phyloP scores from a whole-genome alignment of 177 flowering plant genomes.

The Vitis hybrid region DNA sequence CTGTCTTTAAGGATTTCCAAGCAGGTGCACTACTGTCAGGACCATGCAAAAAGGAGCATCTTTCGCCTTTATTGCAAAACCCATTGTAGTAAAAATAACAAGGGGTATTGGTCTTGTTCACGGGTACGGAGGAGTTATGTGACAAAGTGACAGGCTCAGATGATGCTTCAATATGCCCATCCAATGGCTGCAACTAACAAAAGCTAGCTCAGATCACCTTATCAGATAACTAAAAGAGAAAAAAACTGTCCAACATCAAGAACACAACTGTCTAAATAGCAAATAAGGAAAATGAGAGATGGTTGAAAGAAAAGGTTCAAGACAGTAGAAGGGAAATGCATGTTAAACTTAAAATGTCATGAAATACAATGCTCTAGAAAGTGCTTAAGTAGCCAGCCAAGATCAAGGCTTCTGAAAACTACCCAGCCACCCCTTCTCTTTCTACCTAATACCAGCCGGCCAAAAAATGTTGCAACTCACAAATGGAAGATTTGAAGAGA shows the following conservation, averaged over 20 bases:
- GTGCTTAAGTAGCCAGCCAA: too few species aligned
- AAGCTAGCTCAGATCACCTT: not conserved
- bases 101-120: conserved; percentile 49
- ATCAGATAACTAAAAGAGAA: not conserved
- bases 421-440: too few species aligned
- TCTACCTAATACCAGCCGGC: too few species aligned
- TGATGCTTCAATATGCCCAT: conserved; percentile 34
- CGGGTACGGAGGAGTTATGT: conserved; percentile 23
- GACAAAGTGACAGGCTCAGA: conserved; percentile 26
- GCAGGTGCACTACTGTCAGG: conserved; percentile 26
- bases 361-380: too few species aligned
- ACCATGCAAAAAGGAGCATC: conserved; percentile 61
- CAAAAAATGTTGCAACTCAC: too few species aligned
- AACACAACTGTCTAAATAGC: too few species aligned
- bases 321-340: too few species aligned
- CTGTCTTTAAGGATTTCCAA: conserved; percentile 26
- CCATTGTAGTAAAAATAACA: conserved; percentile 67
- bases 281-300: too few species aligned
- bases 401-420: too few species aligned
- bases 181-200: conserved; percentile 56
- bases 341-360: too few species aligned
- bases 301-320: too few species aligned
- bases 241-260: not conserved
- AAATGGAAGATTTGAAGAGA: too few species aligned
- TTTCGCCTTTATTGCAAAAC: conserved; percentile 71